A percentile compares a stretch with the other conserved stretches of the same genome.
phyloP scores from a whole-genome alignment of 225 moss, liverwort and hornwort species.

The Sphagnum contortum region DNA sequence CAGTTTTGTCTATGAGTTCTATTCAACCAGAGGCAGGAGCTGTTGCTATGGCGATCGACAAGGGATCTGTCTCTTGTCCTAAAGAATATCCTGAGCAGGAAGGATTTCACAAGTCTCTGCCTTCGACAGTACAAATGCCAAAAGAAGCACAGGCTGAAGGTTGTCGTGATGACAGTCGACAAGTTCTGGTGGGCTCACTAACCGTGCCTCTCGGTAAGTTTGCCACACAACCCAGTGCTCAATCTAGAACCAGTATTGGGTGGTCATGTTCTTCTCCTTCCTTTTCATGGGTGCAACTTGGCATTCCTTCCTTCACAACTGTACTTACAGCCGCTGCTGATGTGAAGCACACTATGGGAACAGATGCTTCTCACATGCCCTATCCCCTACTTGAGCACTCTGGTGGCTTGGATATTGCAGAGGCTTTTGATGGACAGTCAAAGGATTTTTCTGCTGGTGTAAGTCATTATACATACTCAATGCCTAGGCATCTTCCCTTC shows the following conservation, averaged over 20 bases:
- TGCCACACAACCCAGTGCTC: constrained; percentile 12
- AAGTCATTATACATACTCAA: background rate
- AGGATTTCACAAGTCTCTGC: background rate
- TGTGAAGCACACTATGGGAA: background rate
- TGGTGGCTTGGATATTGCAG: background rate
- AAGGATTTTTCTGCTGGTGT: no score
- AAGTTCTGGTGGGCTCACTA: constrained; percentile 67
- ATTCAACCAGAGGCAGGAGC: no score
- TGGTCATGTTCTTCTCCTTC: background rate
- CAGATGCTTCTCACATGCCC: no score
- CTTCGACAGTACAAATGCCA: no score
- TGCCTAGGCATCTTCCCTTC: constrained; percentile 4
- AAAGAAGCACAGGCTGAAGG: background rate
- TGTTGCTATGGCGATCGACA: no score
- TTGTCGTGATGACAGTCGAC: constrained; percentile 1
- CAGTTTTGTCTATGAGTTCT: constrained; percentile 3
- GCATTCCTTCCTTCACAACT: constrained; percentile 17
- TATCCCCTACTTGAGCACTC: no score
- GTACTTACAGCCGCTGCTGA: constrained; percentile 11
- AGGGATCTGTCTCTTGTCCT: background rate
- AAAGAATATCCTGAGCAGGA: background rate
- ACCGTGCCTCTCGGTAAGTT: constrained; percentile 57
- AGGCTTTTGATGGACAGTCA: background rate
- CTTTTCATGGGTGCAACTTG: background rate
- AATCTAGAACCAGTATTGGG: background rate